Evolutionary conservation across 805 yeast genomes (phyloP).

Genomic region (Cyberlindnera amylophila): DNA sequence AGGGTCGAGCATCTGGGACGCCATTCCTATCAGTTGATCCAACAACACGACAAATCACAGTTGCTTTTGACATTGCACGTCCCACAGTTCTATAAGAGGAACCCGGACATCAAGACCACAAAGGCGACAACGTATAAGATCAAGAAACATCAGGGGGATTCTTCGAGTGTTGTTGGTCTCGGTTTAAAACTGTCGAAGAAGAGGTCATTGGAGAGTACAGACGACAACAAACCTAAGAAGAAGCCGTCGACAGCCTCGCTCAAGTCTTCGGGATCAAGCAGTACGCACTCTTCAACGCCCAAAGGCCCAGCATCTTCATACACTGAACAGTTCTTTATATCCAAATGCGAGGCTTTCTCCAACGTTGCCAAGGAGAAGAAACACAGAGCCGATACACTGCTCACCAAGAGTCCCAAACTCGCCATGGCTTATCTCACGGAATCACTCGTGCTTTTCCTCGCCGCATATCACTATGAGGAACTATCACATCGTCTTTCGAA

Average conservation of each 20-base stretch:
- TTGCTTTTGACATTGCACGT: slow-evolving; percentile 15
- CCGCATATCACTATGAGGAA: slow-evolving; percentile 24
- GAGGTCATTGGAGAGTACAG: slow-evolving; percentile 2
- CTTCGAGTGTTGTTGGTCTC: slow-evolving; percentile 1
- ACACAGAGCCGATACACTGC: slow-evolving; percentile 19
- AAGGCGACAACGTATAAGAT: slow-evolving; percentile 5
- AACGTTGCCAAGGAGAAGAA: slow-evolving; percentile 15
- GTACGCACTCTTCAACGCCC: not conserved
- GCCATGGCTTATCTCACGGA: slow-evolving; percentile 17
- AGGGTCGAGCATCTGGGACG: slow-evolving; percentile 11
- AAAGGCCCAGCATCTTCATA: not conserved
- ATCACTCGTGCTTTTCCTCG: slow-evolving; percentile 19
- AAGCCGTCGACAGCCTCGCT: not conserved
- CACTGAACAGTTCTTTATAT: not conserved
- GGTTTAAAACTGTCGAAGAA: slow-evolving; percentile 6
- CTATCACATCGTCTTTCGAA: slow-evolving; percentile 11
- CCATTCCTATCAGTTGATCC: slow-evolving; percentile 9
- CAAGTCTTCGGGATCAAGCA: not conserved
- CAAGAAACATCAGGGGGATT: slow-evolving; percentile 2
- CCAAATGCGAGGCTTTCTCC: slow-evolving; percentile 6
- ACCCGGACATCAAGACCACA: slow-evolving; percentile 3
- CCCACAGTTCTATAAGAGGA: slow-evolving; percentile 13
- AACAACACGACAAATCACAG: not conserved
- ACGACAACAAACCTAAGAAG: slow-evolving; percentile 1
- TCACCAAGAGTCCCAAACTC: slow-evolving; percentile 1